Evolutionary conservation across 192 early-diverging fungal genomes (phyloP).

Genomic region (Ambispora gerdemannii): DNA sequence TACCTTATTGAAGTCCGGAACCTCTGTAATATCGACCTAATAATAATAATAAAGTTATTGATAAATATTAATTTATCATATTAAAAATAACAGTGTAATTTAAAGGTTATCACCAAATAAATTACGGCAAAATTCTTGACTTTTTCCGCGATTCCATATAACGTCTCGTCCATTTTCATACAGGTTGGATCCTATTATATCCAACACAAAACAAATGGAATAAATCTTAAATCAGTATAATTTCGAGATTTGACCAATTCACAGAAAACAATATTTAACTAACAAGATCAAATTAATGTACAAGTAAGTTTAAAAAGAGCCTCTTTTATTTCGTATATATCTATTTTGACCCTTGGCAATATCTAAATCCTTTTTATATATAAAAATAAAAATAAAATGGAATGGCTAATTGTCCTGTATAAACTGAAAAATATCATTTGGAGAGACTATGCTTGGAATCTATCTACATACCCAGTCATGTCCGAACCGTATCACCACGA

Average conservation of each 20-base stretch:
- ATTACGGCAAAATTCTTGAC: slow-evolving; percentile 99
- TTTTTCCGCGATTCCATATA: slow-evolving; percentile 89
- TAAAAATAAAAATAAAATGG: too few species aligned
- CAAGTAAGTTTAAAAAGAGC: too few species aligned
- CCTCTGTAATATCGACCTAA: slow-evolving; percentile 85
- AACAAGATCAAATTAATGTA: too few species aligned
- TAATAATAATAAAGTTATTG: not conserved
- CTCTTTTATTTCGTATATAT: too few species aligned
- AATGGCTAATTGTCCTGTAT: too few species aligned
- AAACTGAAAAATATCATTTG: too few species aligned
- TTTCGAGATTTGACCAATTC: too few species aligned
- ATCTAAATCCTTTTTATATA: too few species aligned
- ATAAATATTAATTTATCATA: not conserved
- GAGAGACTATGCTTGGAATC: slow-evolving; percentile 75
- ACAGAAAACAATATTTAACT: too few species aligned
- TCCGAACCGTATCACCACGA: slow-evolving; percentile 96
- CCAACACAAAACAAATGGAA: not conserved
- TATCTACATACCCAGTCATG: slow-evolving; percentile 77
- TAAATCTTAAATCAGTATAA: too few species aligned
- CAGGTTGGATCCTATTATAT: slow-evolving; percentile 74
- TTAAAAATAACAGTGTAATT: not conserved
- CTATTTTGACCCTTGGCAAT: too few species aligned
- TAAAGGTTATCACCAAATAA: slow-evolving; percentile 62
- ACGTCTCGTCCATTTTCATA: slow-evolving; percentile 97
- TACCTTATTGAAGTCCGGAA: slow-evolving; percentile 86